Evolutionary conservation across 2,329 filamentous ascomycete species (phyloP).

Genomic region (Nothophaeocryptopus gaeumannii): DNA sequence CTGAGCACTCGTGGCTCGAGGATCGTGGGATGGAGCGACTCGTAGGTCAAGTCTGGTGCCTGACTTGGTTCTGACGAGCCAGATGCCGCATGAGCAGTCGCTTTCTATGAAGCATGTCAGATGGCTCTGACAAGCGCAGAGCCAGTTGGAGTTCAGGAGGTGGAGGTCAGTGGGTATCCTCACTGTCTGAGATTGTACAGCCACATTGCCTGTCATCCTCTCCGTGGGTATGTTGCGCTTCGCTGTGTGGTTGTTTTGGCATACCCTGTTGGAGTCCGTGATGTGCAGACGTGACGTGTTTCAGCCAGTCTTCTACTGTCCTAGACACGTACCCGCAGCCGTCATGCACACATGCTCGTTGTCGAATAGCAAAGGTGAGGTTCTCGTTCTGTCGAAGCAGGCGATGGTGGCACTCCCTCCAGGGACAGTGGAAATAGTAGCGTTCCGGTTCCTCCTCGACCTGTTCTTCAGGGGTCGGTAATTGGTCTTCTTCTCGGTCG

Average conservation of each 20-base stretch:
- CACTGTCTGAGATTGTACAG: slow-evolving; percentile 5
- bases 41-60: slow-evolving; percentile 1
- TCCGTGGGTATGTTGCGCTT: background rate
- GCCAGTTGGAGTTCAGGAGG: background rate
- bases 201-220: background rate
- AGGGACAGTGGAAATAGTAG: slow-evolving; percentile 14
- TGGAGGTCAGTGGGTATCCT: background rate
- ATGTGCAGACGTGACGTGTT: slow-evolving; percentile 14
- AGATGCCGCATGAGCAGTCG: background rate
- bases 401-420: slow-evolving; percentile 12
- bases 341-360: slow-evolving; percentile 18
- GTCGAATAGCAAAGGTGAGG: slow-evolving; percentile 9
- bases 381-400: slow-evolving; percentile 13
- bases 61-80: background rate
- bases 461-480: background rate
- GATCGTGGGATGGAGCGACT: background rate
- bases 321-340: slow-evolving; percentile 18
- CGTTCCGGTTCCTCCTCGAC: slow-evolving; percentile 2
- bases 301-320: slow-evolving; percentile 15
- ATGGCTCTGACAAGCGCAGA: background rate
- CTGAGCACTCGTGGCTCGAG: background rate
- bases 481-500: slow-evolving; percentile 6
- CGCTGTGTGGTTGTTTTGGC: background rate
- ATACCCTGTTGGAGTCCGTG: slow-evolving; percentile 5
- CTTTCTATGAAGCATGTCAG: slow-evolving; percentile 4